Base-by-base conservation (phyloP, 768 basidiomycete species). In the Leccinum subgranulosum region DNA sequence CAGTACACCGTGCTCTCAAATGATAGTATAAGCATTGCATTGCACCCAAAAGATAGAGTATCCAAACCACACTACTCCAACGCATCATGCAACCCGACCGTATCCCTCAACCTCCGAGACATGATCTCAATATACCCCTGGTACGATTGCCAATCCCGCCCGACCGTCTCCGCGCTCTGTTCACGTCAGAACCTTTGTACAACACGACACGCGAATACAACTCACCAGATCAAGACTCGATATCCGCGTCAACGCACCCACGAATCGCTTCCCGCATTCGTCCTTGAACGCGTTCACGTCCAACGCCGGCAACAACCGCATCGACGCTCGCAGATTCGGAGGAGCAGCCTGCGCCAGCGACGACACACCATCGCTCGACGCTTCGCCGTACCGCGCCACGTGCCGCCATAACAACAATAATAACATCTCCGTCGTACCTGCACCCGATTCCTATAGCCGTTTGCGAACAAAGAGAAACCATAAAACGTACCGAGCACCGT, bases 391-490 rank as follows among this genome's bases (percentile, higher is more conserved):
- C 66, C 86, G 84, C 14, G 82, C 78, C 29, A 92, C 66, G 64
- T 95, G 94, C 15, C 91, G 80, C 88, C 90, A 92, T 14, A 92
- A 74, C 19, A 94, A 77, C 15, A 94, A 77, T 83, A 93, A 87
- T 71, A 95, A 93, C 51, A 84, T 73, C 71, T 95, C 94, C 51
- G 84, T 73, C 15, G 86, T 82, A 55, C 81, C 89, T 90, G 27
- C 8, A 9, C 14, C 47, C 47, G 23, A 23, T 23, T 23, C 23
- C 3, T 23, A 23, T 23, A 23, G 23, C 3, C 10, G 23, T 23
- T 3, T 2, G 27, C 17, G 36, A 17, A 15, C 2, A 23, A 4
- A 47, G 12, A 14, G 23, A 25, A 14, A 14, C 3, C 43, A 4
- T 23, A 8, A n/a, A 14, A 47, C 46, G 5, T 43, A 87, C 88